A percentile compares a stretch with the other conserved stretches of the same genome.
phyloP scores from a whole-genome alignment of 208 protist genomes.

The Pavlovales sp. region DNA sequence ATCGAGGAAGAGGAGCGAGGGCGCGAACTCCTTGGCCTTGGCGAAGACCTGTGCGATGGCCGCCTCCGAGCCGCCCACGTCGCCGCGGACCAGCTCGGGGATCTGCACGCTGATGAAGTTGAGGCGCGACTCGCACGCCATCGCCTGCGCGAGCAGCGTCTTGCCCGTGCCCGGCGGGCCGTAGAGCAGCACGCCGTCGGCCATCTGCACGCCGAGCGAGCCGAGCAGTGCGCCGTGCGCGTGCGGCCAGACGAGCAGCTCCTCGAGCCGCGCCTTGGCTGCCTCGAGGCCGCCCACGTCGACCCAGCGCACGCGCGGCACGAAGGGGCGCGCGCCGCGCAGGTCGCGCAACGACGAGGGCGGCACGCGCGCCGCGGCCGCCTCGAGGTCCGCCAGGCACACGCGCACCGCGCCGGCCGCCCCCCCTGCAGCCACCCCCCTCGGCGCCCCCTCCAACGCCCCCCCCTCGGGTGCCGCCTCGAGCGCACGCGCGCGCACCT shows the following conservation, averaged over 20 bases:
- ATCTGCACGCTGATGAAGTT: slow-evolving; percentile 19
- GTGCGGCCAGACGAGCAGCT: slow-evolving; percentile 22
- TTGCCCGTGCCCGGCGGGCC: slow-evolving; percentile 42
- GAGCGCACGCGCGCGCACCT: no score
- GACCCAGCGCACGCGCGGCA: not conserved
- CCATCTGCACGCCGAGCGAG: not conserved
- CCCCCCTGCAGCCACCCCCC: no score
- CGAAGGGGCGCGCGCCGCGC: no score
- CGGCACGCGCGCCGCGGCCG: no score
- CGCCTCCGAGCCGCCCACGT: slow-evolving; percentile 45
- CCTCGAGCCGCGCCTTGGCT: not conserved
- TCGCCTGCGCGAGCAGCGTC: slow-evolving; percentile 7
- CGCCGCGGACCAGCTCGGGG: not conserved
- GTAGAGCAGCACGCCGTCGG: slow-evolving; percentile 20
- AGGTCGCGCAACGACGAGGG: not conserved
- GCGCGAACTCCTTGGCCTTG: not conserved
- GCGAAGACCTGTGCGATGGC: slow-evolving; percentile 29
- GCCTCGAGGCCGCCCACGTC: not conserved
- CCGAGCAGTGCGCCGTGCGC: not conserved
- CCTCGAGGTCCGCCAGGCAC: not conserved
- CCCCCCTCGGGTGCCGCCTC: not conserved
- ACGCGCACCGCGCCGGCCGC: not conserved
- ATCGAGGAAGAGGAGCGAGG: slow-evolving; percentile 56
- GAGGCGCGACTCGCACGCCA: slow-evolving; percentile 7
- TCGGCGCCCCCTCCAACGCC: no score